Base-by-base conservation (phyloP, 164 flowering plant species). In the Saururus chinensis region DNA sequence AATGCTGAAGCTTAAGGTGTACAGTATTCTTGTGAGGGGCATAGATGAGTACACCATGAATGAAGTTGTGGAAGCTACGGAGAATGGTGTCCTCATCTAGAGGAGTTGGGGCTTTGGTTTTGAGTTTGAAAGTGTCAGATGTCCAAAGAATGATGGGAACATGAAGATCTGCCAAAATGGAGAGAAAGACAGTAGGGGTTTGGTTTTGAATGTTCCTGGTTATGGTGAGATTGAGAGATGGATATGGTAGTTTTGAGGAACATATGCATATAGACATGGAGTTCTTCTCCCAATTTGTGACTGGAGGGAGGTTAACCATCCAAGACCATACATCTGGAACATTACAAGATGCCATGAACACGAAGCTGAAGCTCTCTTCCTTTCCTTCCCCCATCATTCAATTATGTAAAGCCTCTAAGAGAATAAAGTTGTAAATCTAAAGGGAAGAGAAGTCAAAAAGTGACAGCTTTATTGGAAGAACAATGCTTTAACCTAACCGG, bases 291-390 rank as follows among this genome's bases (percentile, higher is more conserved):
- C 95, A 87, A 65, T 83, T 75, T 30, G 76, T 21, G 53, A 74
- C 59, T 56, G 91, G 86, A 57, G 93, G 92, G 51, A 87, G 87
- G 76, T 65, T 81, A 45, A 75, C 79, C 58, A 92, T 76, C 96
- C 96, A 92, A 12, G 76, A 40, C 78, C 79, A 81, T 40, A 83
- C 57, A 64, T 89, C 88, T 64, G 89, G 81, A 60, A 71, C 72
- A 61, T 63, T 57, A 70, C 73, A 64, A 61, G 75, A 63, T 65
- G 81, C 80, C 86, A 81, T 79, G 67, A 45, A 12, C 17, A 45
- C 14, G 17, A 45, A 1, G 49, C 2, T 12, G 49, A 45, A 45
- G 49, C 49, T 42, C 12, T 4, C 49, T 42, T 14, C 12, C 17
- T 42, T 14, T 10, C 17, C 49, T 14, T 10, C 49, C 17, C 17